Base-by-base conservation (phyloP, 2,329 filamentous ascomycete genomes). In the Beauveria sp. region DNA sequence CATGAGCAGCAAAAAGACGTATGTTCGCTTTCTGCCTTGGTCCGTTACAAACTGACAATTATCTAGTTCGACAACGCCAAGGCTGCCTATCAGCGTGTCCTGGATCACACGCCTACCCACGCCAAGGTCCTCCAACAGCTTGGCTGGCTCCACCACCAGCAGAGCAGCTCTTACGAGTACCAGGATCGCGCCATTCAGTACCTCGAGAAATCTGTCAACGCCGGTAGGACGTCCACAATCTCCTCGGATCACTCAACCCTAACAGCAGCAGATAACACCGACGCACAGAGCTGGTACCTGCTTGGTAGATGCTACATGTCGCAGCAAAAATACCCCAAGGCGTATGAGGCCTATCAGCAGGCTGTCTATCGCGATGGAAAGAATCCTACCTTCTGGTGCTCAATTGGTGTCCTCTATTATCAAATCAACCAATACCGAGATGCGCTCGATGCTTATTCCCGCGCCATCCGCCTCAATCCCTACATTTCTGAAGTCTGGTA, bases 401-500 rank as follows among this genome's bases (percentile, higher is more conserved):
- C 93, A 10, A 99, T 99, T 72, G 95, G 95, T 73, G 95, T 99
- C 18, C 83, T 99, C 63, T 99, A 99, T 75, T 99, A 98, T 78
- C 95, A 98, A 77, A 99, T 99, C 80, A 99, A 98, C 76, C 95
- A 99, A 78, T 99, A 99, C 77, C 88, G 95, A 63, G 95, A 99
- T 79, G 95, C 95, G 3, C 84, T 99, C 59, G 95, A 99, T 78
- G 95, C 95, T 45, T 99, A 98, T 76, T 97, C 93, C 64, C 90
- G 95, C 64, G 95, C 95, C 52, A 99, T 98, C 69, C 89, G 95
- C 61, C 78, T 99, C 69, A 99, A 98, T 73, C 95, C 95, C 5
- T 97, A 96, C 79, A 98, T 99, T 66, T 97, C 93, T 2, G 95
- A 99, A 75, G 95, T 99, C 57, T 99, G 95, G 95, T 99, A 98